phyloP scores from a whole-genome alignment of 2,329 filamentous ascomycete species.

The Cercospora berteroae region DNA sequence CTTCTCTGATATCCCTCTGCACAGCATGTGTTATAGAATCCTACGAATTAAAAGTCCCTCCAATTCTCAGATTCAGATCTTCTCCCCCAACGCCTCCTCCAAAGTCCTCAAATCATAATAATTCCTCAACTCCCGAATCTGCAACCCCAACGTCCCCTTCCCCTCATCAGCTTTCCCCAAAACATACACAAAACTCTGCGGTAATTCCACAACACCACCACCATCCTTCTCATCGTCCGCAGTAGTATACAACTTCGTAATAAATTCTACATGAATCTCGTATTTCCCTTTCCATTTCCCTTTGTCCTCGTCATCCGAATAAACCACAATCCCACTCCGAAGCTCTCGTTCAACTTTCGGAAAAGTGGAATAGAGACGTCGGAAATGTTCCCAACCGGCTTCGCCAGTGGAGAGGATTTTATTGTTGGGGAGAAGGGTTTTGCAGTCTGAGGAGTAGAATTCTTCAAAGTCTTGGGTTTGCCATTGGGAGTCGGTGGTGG shows the following conservation, averaged over 20 bases:
- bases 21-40: background rate
- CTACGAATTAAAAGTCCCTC: background rate
- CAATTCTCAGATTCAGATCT: background rate
- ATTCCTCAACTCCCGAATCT: slow-evolving; percentile 20
- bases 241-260: slow-evolving; percentile 9
- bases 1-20: background rate
- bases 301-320: slow-evolving; percentile 6
- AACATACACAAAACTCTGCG: slow-evolving; percentile 20
- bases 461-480: background rate
- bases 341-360: slow-evolving; percentile 15
- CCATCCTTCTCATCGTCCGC: background rate
- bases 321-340: slow-evolving; percentile 13
- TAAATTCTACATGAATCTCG: slow-evolving; percentile 13
- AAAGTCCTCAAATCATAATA: slow-evolving; percentile 21
- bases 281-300: too few species aligned
- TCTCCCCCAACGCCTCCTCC: slow-evolving; percentile 12
- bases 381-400: slow-evolving; percentile 12
- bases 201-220: slow-evolving; percentile 11
- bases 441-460: slow-evolving; percentile 15
- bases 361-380: slow-evolving; percentile 11
- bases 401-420: slow-evolving; percentile 2
- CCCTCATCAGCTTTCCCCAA: slow-evolving; percentile 18
- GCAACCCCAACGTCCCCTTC: slow-evolving; percentile 15
- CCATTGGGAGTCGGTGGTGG: slow-evolving; percentile 16
- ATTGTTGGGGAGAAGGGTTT: slow-evolving; percentile 6